Percentiles rank a stretch among this genome's conserved stretches.
phyloP scores from a whole-genome alignment of 1,139 yeast genomes.

The Pneumocystis canis region DNA sequence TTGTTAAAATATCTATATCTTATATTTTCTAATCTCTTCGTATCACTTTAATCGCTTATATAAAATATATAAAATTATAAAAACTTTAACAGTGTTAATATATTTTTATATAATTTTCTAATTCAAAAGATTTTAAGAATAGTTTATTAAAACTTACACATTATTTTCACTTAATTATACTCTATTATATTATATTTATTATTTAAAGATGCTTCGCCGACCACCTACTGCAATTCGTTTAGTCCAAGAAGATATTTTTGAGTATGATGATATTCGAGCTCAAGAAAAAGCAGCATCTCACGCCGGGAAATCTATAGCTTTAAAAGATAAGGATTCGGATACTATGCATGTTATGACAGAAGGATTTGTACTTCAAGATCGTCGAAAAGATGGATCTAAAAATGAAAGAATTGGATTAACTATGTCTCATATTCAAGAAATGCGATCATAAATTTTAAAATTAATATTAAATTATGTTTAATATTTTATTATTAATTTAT shows the following conservation, averaged over 20 bases:
- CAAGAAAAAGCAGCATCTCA: constrained; percentile 1
- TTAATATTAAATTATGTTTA: too few species aligned
- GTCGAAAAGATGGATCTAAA: neutral
- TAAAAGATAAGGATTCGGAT: neutral
- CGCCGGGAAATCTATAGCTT: neutral
- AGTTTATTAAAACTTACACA: neutral
- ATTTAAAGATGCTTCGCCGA: neutral
- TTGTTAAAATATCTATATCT: too few species aligned
- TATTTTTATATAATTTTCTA: too few species aligned
- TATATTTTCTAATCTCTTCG: too few species aligned
- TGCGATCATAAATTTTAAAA: neutral
- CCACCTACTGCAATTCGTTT: neutral
- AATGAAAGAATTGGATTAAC: neutral
- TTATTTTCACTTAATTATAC: neutral
- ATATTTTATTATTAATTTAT: too few species aligned
- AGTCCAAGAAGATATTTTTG: constrained; percentile 1
- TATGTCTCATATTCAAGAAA: neutral
- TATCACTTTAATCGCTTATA: too few species aligned
- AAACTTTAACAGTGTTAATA: too few species aligned
- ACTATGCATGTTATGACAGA: neutral
- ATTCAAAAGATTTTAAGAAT: too few species aligned
- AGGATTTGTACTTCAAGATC: constrained; percentile 1
- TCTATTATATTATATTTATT: neutral
- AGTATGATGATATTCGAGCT: constrained; percentile 1
- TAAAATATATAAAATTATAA: too few species aligned